Base-by-base conservation (phyloP, 192 early-diverging fungal genomes). In the Coemansia sp. region DNA sequence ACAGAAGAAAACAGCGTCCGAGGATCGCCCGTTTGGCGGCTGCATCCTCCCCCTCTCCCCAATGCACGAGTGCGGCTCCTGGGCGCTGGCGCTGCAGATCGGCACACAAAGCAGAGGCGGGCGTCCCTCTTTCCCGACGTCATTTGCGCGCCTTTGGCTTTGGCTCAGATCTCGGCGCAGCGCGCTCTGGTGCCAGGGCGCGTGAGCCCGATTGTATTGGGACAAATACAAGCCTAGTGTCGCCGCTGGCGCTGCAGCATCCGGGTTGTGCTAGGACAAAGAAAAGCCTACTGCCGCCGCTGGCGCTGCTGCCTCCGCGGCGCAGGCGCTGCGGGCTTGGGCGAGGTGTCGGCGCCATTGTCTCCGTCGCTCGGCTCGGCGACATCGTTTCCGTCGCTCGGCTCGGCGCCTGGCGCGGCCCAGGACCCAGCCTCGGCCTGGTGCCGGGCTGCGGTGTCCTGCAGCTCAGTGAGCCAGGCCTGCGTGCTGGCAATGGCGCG, bases 401-500 rank as follows among this genome's bases (percentile, higher is more conserved):
- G 41, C 41, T 43, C 41, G 15, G 17, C 40, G 15, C 39, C 37
- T 63, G 42, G 41, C 60, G 31, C 60, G 8, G 39, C 54, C 61
- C 24, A 79, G 64, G 51, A 53, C 15, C 29, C 29, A 12, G 51
- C 51, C 61, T 71, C 67, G 1, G 43, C 64, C 41, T 65, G 40
- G 60, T 81, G 78, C 17, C 65, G 67, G n/a, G 47, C 31, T 41
- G 65, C 49, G 17, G 73, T 61, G 17, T 64, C 64, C 60, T 75
- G 72, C 41, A 81, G 78, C 73, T 81, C 78, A 40, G 64, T 61
- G 46, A 81, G 53, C 78, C 78, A 81, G 31, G 78, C 78, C 73
- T 74, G 72, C 37, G 78, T 81, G 59, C 78, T 81, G 69, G 72
- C 73, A 53, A 81, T 71, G 24, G 78, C 78, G n/a, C 46, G 53